These are phyloP conservation scores for Wolfiporia cocos DNA, from an alignment of 1,284 basidiomycete genomes.

Conservation along the genomic window DNA sequence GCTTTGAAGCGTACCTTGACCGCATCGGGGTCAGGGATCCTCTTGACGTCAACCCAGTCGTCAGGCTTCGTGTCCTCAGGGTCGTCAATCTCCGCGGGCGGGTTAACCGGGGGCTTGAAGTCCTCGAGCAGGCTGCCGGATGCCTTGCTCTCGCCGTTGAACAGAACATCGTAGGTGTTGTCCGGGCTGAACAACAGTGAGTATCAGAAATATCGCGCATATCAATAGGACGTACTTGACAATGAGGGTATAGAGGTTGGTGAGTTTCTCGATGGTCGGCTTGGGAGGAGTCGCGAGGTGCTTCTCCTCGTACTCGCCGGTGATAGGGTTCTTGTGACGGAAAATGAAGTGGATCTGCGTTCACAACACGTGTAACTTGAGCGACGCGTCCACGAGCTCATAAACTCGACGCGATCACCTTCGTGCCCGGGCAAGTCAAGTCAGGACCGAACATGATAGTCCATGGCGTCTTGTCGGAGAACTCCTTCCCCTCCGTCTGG, in stretches of 20 bases:
- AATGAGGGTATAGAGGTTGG: slow-evolving; percentile 91
- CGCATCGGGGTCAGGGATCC: slow-evolving; percentile 83
- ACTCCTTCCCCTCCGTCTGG: slow-evolving; percentile 88
- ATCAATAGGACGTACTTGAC: slow-evolving; percentile 64
- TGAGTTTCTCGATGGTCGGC: slow-evolving; percentile 84
- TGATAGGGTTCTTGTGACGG: slow-evolving; percentile 90
- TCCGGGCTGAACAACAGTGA: slow-evolving; percentile 58
- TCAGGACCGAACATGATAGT: slow-evolving; percentile 95
- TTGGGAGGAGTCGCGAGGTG: slow-evolving; percentile 82
- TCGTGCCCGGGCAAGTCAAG: slow-evolving; percentile 81
- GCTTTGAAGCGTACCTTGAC: slow-evolving; percentile 51
- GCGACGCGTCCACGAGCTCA: too few species aligned
- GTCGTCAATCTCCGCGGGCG: slow-evolving; percentile 89
- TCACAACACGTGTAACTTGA: slow-evolving; percentile 1
- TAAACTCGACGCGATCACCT: too few species aligned
- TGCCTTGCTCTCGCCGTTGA: slow-evolving; percentile 84
- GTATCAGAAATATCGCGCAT: slow-evolving; percentile 1
- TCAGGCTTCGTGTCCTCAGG: slow-evolving; percentile 86
- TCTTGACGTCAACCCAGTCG: slow-evolving; percentile 90
- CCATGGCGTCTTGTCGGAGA: slow-evolving; percentile 97
- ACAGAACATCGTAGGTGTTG: slow-evolving; percentile 90
- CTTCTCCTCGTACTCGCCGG: slow-evolving; percentile 95
- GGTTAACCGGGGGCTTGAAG: slow-evolving; percentile 95
- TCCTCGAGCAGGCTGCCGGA: slow-evolving; percentile 88
- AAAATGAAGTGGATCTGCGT: slow-evolving; percentile 92